Conservation (phyloP, 108 stramenopile genomes). For the Cylindrotheca closterium region DNA sequence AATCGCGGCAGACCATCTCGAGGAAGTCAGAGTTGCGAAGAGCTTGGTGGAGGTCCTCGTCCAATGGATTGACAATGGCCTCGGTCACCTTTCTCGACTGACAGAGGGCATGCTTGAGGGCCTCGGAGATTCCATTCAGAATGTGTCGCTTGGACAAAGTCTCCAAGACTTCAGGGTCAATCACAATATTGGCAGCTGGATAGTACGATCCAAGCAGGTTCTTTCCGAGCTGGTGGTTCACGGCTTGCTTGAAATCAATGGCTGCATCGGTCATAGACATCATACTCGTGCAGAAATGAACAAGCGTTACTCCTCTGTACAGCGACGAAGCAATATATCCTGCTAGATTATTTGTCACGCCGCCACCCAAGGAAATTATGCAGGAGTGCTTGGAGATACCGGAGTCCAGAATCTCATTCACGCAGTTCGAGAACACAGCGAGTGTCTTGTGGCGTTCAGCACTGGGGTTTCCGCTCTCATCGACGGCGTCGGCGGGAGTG, state of each 20-base stretch:
- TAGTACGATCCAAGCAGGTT: constrained; percentile 42
- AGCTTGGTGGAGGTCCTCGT: constrained; percentile 13
- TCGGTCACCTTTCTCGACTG: constrained; percentile 21
- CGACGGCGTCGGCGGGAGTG: constrained; percentile 26
- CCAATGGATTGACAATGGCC: constrained; percentile 21
- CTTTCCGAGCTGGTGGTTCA: constrained; percentile 37
- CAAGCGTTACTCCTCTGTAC: constrained; percentile 31
- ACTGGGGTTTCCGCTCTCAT: constrained; percentile 34
- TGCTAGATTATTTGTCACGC: constrained; percentile 29
- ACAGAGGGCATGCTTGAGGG: constrained; percentile 35
- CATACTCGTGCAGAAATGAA: constrained; percentile 34
- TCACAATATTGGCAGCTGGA: constrained; percentile 31
- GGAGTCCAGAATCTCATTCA: constrained; percentile 6
- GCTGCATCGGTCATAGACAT: constrained; percentile 41
- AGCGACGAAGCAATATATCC: constrained; percentile 33
- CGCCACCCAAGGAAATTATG: constrained; percentile 41
- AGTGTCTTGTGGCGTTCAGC: constrained; percentile 34
- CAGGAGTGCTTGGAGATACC: constrained; percentile 37
- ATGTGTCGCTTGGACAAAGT: constrained; percentile 29
- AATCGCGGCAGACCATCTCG: constrained; percentile 21
- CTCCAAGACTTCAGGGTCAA: constrained; percentile 33
- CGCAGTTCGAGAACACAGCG: constrained; percentile 5
- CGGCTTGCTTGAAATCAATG: constrained; percentile 40
- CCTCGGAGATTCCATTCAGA: constrained; percentile 42
- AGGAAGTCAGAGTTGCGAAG: constrained; percentile 25